Conservation (phyloP, 805 yeast genomes). For the Saturnispora dispora region DNA sequence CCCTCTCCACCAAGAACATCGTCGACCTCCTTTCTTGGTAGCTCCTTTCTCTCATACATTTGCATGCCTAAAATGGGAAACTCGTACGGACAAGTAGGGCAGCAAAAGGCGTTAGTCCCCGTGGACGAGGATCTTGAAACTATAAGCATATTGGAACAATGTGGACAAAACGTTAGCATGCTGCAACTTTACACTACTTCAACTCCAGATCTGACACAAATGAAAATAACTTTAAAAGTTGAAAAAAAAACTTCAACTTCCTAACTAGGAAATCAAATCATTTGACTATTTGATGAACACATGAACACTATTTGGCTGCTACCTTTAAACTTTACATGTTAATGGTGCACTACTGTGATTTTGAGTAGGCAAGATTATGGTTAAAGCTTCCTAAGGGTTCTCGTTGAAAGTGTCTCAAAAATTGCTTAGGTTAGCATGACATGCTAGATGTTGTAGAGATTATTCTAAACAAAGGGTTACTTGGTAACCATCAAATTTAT, state of each 20-base stretch:
- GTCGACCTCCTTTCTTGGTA: slow-evolving; percentile 85
- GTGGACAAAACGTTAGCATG: slow-evolving; percentile 93
- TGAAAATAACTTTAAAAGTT: background rate
- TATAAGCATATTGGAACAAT: slow-evolving; percentile 84
- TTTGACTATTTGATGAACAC: too few species aligned
- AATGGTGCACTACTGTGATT: too few species aligned
- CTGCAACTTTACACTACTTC: background rate
- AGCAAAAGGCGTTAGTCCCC: slow-evolving; percentile 58
- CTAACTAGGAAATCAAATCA: background rate
- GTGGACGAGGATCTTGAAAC: slow-evolving; percentile 50
- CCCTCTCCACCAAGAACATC: slow-evolving; percentile 96
- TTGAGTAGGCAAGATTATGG: too few species aligned
- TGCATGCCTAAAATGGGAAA: slow-evolving; percentile 79
- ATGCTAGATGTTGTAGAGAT: too few species aligned
- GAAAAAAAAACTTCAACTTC: background rate
- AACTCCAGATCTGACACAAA: background rate
- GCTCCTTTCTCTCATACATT: slow-evolving; percentile 73
- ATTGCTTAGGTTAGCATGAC: too few species aligned
- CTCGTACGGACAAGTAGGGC: slow-evolving; percentile 93
- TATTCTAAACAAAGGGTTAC: too few species aligned
- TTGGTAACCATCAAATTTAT: too few species aligned
- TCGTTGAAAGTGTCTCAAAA: too few species aligned
- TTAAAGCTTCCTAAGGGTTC: too few species aligned
- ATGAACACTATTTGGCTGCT: too few species aligned
- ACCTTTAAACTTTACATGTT: too few species aligned